These are phyloP conservation scores for Xylariaceae sp. DNA, from an alignment of 2,329 filamentous ascomycete genomes.

Conservation along the genomic window DNA sequence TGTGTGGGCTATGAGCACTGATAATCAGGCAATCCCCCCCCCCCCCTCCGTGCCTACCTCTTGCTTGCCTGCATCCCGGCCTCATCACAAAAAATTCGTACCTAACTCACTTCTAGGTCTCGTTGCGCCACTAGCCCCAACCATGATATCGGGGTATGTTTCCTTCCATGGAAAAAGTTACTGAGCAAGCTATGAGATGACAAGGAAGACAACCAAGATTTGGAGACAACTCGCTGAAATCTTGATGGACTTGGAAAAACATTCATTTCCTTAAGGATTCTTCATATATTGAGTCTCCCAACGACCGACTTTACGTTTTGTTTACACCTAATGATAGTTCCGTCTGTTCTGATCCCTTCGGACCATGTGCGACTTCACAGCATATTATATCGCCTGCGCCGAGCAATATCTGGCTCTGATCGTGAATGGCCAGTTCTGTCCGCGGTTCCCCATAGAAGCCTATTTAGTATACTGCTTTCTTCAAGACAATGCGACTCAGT, in stretches of 20 bases:
- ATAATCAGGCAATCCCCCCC: too few relatives aligned
- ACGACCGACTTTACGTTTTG: conserved; percentile 16
- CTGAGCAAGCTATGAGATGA: conserved; percentile 19
- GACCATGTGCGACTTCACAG: conserved; percentile 17
- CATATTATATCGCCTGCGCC: conserved; percentile 23
- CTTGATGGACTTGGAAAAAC: conserved; percentile 24
- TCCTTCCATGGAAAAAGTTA: conserved; percentile 26
- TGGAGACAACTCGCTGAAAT: conserved; percentile 27
- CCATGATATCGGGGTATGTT: conserved; percentile 24
- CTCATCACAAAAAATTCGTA: too few relatives aligned
- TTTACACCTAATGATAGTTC: conserved; percentile 29
- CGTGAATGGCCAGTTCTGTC: conserved; percentile 30
- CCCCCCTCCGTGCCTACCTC: too few relatives aligned
- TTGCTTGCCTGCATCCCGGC: too few relatives aligned
- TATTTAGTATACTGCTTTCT: conserved; percentile 40
- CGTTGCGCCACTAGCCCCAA: too few relatives aligned
- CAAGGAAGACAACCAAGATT: conserved; percentile 18
- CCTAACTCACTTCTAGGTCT: too few relatives aligned
- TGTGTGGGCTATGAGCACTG: too few relatives aligned
- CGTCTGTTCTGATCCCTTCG: conserved; percentile 20
- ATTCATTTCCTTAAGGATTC: conserved; percentile 26
- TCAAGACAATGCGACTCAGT: conserved; percentile 25
- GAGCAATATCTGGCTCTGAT: conserved; percentile 27
- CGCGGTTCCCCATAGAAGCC: conserved; percentile 21
- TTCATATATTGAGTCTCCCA: conserved; percentile 13